phyloP scores from a whole-genome alignment of 2,329 filamentous ascomycete species.

The Calonectria honghensis region DNA sequence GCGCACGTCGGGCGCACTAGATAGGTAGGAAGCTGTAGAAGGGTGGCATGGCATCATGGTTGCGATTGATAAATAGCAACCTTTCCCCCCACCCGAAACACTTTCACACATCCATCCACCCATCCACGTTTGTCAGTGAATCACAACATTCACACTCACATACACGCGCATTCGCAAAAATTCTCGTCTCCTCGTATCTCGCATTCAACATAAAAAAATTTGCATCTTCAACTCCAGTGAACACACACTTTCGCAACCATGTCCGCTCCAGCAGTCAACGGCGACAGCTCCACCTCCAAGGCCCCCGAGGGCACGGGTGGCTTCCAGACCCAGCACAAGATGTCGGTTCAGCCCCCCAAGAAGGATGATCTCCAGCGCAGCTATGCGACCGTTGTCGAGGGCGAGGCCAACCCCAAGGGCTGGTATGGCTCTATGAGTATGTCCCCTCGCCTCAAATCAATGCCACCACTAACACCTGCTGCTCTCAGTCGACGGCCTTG shows the following conservation, averaged over 20 bases:
- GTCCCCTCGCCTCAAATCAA: constrained; percentile 57
- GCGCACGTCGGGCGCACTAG: neutral
- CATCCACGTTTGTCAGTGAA: neutral
- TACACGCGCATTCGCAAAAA: neutral
- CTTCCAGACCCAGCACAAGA: constrained; percentile 72
- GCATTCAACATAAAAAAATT: neutral
- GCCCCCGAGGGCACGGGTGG: constrained; percentile 59
- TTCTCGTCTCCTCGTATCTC: neutral
- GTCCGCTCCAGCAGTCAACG: constrained; percentile 50
- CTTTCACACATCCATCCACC: constrained; percentile 1
- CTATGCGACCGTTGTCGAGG: constrained; percentile 80
- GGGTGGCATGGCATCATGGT: neutral
- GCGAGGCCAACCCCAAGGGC: constrained; percentile 82
- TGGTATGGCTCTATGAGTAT: constrained; percentile 94
- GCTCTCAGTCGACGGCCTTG: constrained; percentile 81
- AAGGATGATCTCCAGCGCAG: constrained; percentile 89
- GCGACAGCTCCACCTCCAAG: constrained; percentile 56
- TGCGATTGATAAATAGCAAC: constrained; percentile 39
- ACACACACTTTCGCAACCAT: constrained; percentile 13
- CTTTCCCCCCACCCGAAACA: constrained; percentile 30
- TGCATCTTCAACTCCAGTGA: too few relatives aligned
- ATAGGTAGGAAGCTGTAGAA: neutral
- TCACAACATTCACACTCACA: neutral
- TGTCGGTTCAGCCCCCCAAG: constrained; percentile 86
- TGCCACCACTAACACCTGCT: constrained; percentile 23